Evolutionary conservation across 495 filamentous ascomycete species (phyloP), one percentile per base, ranked within the genome.

Genomic region (Daldinia grandis): DNA sequence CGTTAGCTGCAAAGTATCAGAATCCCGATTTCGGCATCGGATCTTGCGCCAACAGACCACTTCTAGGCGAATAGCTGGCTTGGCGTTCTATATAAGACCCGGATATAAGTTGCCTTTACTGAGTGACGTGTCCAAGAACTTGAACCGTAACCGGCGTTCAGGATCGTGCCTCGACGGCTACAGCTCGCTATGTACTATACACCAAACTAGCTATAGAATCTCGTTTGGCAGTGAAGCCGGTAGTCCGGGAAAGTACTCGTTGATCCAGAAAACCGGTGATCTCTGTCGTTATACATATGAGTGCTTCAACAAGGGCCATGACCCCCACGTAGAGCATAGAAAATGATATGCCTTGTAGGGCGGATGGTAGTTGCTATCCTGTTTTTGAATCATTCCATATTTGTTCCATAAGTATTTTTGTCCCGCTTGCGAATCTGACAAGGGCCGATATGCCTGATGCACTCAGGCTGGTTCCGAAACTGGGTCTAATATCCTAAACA

Each of bases 401-500:
- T 68, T 27, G 50, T 57, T 62, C 65, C 61, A 38, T 58, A 21
- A 15, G 27, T 9, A 10, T 47, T 54, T 30, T 68, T 25, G 64
- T 62, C 64, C 59, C 59, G 60, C 61, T 68, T 64, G 64, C 49
- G 56, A 72, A 42, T 44, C 27, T 65, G 50, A 68, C 70, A 73
- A 68, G 70, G 70, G 49, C 64, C 64, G 70, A 73, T 73, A 73
- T 65, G 65, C 70, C 68, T n/a, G 38, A 53, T 40, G 58, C 33
- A 14, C 31, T 17, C 44, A 62, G 38, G 35, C n/a, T 33, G 58
- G 69, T 58, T 25, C 59, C 58, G 58, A 58, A 44, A 63, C 62
- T 62, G 24, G 44, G 21, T 66, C 17, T 28, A 42, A 58, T 57
- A 17, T 49, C 30, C 56, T 19, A 59, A 47, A 40, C 30, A 27